Percentiles rank a stretch among this genome's conserved stretches.
These are phyloP conservation scores for Hirschioporus abietinus DNA, from an alignment of 768 basidiomycete genomes.

Conservation along the genomic window DNA sequence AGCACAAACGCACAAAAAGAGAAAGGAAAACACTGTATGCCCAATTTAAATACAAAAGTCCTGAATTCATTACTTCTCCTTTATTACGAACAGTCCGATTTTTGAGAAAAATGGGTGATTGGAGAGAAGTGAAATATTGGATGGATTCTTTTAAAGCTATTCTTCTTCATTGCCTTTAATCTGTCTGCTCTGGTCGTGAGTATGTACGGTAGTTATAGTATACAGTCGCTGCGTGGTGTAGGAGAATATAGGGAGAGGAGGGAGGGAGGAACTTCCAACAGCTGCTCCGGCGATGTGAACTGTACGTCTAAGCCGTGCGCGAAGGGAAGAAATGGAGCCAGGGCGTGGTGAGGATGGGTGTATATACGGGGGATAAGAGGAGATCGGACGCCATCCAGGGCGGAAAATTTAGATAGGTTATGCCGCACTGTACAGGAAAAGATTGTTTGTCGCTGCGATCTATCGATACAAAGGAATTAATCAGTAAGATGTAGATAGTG, in stretches of 20 bases:
- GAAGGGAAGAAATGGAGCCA: not conserved
- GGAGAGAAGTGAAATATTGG: not conserved
- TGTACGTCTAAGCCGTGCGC: not conserved
- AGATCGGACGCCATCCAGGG: constrained; percentile 3
- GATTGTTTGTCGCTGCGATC: constrained; percentile 97
- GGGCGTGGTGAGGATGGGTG: not conserved
- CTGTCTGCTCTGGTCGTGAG: not conserved
- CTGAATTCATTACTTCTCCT: not conserved
- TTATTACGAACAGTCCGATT: not conserved
- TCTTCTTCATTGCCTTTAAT: not conserved
- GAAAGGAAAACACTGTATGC: not conserved
- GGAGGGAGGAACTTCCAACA: not conserved
- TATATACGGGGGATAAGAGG: not conserved
- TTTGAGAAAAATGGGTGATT: not conserved
- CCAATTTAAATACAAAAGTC: not conserved
- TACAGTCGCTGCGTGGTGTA: not conserved
- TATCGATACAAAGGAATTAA: constrained; percentile 24
- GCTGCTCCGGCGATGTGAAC: not conserved
- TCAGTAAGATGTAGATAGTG: constrained; percentile 4
- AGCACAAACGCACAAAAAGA: not conserved
- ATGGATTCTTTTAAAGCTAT: not conserved
- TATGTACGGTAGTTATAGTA: not conserved
- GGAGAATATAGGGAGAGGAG: not conserved
- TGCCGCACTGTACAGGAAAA: constrained; percentile 80
- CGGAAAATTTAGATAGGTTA: constrained; percentile 21